Conservation (phyloP, 2,329 filamentous ascomycete species). For the Exophiala spinifera region DNA sequence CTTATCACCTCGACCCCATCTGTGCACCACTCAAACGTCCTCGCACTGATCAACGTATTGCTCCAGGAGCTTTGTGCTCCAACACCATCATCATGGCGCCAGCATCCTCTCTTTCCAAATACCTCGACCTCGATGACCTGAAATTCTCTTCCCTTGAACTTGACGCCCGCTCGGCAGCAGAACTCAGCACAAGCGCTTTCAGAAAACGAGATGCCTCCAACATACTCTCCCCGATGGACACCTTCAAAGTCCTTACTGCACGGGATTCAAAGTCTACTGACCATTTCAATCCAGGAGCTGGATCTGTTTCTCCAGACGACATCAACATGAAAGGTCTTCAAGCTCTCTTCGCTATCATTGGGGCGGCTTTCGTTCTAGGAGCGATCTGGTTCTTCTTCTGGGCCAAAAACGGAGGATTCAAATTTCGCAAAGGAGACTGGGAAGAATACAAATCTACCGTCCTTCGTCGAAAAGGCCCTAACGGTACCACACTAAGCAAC, state of each 20-base stretch:
- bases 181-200: constrained; percentile 8
- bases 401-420: constrained; percentile 93
- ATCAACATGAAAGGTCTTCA: constrained; percentile 65
- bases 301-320: constrained; percentile 39
- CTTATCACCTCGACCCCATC: constrained; percentile 1
- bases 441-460: constrained; percentile 98
- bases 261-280: constrained; percentile 29
- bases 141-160: constrained; percentile 29
- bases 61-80: constrained; percentile 4
- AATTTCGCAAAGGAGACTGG: constrained; percentile 84
- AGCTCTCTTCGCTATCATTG: constrained; percentile 80
- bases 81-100: constrained; percentile 20
- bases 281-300: constrained; percentile 30
- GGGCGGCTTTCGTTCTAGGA: constrained; percentile 68
- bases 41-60: constrained; percentile 6
- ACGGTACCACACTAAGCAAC: constrained; percentile 79
- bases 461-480: constrained; percentile 79
- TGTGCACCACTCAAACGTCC: neutral
- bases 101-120: neutral
- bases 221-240: constrained; percentile 28
- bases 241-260: constrained; percentile 32
- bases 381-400: constrained; percentile 98
- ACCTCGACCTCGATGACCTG: constrained; percentile 24
- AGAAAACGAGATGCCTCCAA: constrained; percentile 13
- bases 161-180: constrained; percentile 21